These are phyloP conservation scores for Posidonia australis DNA, from an alignment of 106 monocot species.

Conservation along the genomic window DNA sequence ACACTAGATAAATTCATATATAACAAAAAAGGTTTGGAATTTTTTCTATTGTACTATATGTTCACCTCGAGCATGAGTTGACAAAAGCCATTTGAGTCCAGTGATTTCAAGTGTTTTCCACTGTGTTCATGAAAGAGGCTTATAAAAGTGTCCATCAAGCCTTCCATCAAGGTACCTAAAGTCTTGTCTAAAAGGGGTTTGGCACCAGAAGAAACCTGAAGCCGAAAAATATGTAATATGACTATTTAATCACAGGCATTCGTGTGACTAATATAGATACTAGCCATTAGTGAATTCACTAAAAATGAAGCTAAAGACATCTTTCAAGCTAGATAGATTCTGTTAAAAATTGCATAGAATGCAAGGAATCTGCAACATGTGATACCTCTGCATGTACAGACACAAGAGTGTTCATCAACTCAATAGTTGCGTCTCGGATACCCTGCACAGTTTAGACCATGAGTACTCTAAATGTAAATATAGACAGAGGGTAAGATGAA, in stretches of 20 bases:
- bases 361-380: not conserved
- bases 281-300: no score
- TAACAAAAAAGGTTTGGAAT: not conserved
- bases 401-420: constrained; percentile 74
- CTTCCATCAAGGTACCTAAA: constrained; percentile 74
- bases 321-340: no score
- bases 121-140: constrained; percentile 73
- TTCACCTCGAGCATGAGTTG: constrained; percentile 93
- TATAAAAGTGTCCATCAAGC: constrained; percentile 82
- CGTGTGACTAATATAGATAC: no score
- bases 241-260: not conserved
- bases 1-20: not conserved
- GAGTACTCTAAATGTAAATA: not conserved
- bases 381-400: constrained; percentile 89
- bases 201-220: constrained; percentile 76
- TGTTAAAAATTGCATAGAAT: not conserved
- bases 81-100: constrained; percentile 89
- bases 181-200: constrained; percentile 87
- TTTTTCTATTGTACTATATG: not conserved
- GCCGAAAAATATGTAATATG: not conserved
- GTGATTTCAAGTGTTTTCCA: constrained; percentile 44
- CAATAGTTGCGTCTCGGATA: constrained; percentile 91
- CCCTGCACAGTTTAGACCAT: constrained; percentile 37
- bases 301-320: no score
- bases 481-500: not conserved